phyloP scores from a whole-genome alignment of 257 asterid species.

The Nicotiana knightiana region DNA sequence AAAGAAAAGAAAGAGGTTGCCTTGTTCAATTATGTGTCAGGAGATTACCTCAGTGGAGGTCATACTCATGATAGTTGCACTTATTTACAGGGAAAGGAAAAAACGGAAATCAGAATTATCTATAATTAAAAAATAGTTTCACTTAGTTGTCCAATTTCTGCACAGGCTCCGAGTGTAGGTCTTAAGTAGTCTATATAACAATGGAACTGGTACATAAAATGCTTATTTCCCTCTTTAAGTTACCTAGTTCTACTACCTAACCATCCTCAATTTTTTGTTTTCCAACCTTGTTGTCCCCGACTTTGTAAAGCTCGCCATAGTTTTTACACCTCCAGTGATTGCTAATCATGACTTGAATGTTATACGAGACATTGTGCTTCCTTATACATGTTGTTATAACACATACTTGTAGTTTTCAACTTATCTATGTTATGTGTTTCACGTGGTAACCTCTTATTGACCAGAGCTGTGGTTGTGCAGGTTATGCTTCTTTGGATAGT shows the following conservation, averaged over 20 bases:
- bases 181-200: background rate
- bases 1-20: background rate
- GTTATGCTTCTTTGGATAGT: constrained; percentile 88
- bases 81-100: background rate
- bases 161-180: background rate
- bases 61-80: background rate
- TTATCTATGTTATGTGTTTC: background rate
- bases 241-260: background rate
- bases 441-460: background rate
- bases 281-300: background rate
- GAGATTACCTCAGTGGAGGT: background rate
- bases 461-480: constrained; percentile 27
- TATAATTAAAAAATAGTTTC: background rate
- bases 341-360: background rate
- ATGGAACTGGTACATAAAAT: background rate
- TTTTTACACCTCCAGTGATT: background rate
- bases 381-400: background rate
- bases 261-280: background rate
- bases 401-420: background rate
- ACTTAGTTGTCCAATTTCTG: background rate
- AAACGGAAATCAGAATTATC: background rate
- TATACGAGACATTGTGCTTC: background rate
- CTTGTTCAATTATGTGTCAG: background rate
- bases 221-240: background rate
- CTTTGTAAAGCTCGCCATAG: background rate